Evolutionary conservation across 2,329 filamentous ascomycete species (phyloP).

Genomic region (Verticillium isaacii): DNA sequence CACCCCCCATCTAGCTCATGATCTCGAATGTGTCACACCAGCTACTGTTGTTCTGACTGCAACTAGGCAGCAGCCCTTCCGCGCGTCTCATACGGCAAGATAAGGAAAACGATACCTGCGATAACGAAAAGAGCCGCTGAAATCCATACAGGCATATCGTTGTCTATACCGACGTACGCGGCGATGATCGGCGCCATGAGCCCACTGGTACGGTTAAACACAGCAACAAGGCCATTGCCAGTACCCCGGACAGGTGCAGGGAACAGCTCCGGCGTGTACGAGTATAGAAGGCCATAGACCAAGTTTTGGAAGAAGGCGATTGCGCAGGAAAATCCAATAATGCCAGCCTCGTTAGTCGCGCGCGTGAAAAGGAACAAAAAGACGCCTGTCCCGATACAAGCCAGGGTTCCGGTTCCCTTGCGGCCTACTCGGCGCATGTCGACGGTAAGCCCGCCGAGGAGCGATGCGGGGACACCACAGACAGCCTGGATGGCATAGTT

Average conservation of each 20-base stretch:
- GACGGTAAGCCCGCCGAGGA: slow-evolving; percentile 12
- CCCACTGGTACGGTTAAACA: slow-evolving; percentile 5
- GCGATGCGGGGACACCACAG: slow-evolving; percentile 12
- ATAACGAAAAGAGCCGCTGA: slow-evolving; percentile 7
- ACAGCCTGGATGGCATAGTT: slow-evolving; percentile 18
- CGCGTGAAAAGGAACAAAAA: slow-evolving; percentile 22
- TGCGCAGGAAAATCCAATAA: slow-evolving; percentile 15
- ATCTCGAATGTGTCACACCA: too few species aligned
- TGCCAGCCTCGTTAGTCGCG: slow-evolving; percentile 9
- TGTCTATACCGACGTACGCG: slow-evolving; percentile 9
- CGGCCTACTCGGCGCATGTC: slow-evolving; percentile 15
- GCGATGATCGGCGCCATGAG: slow-evolving; percentile 9
- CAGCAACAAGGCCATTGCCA: slow-evolving; percentile 1
- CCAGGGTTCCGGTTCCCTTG: slow-evolving; percentile 14
- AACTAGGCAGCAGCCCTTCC: background rate
- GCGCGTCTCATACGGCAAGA: slow-evolving; percentile 3
- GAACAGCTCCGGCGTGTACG: slow-evolving; percentile 6
- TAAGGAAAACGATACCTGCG: slow-evolving; percentile 3
- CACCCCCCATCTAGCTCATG: too few species aligned
- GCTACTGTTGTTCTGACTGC: too few species aligned
- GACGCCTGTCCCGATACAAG: slow-evolving; percentile 13
- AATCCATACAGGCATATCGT: slow-evolving; percentile 7
- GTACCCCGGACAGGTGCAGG: slow-evolving; percentile 2
- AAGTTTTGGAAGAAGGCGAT: slow-evolving; percentile 19
- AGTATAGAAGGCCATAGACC: slow-evolving; percentile 13